These are phyloP conservation scores for Pythium aristosporum DNA, from an alignment of 352 stramenopile genomes.

Conservation along the genomic window DNA sequence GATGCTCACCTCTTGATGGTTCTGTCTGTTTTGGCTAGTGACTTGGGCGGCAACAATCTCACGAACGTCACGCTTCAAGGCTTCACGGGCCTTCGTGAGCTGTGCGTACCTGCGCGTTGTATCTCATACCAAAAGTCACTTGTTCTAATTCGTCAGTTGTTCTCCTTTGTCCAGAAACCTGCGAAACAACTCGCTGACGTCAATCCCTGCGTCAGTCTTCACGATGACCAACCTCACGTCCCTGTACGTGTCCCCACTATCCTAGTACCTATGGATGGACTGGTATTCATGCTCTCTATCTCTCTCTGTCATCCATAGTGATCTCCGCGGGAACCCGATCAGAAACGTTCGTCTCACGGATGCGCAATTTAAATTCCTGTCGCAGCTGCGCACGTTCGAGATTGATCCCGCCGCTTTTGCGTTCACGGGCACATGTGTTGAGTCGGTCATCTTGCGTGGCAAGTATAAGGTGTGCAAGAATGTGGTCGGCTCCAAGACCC, in stretches of 20 bases:
- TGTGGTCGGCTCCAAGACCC: neutral
- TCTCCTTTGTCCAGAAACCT: slow-evolving; percentile 8
- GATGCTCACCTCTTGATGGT: neutral
- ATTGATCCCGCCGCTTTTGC: slow-evolving; percentile 21
- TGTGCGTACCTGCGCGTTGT: slow-evolving; percentile 10
- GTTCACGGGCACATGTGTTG: slow-evolving; percentile 10
- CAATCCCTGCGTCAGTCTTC: slow-evolving; percentile 19
- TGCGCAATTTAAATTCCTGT: slow-evolving; percentile 19
- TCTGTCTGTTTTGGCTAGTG: slow-evolving; percentile 6
- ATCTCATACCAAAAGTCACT: neutral
- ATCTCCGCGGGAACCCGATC: slow-evolving; percentile 27
- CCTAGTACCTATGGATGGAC: neutral
- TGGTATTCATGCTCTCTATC: neutral
- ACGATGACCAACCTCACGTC: slow-evolving; percentile 16
- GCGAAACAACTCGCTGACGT: slow-evolving; percentile 17
- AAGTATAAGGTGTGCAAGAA: slow-evolving; percentile 24
- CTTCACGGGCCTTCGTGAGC: slow-evolving; percentile 12
- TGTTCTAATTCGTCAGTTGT: neutral
- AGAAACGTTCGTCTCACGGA: slow-evolving; percentile 10
- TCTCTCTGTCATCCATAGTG: slow-evolving; percentile 8
- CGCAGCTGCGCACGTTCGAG: slow-evolving; percentile 18
- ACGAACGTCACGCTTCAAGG: neutral
- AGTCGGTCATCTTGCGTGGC: slow-evolving; percentile 17
- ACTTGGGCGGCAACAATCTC: slow-evolving; percentile 23
- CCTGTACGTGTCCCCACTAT: slow-evolving; percentile 15